Evolutionary conservation across 1,284 basidiomycete species (phyloP).

Genomic region (Trichosporon coremiiforme): DNA sequence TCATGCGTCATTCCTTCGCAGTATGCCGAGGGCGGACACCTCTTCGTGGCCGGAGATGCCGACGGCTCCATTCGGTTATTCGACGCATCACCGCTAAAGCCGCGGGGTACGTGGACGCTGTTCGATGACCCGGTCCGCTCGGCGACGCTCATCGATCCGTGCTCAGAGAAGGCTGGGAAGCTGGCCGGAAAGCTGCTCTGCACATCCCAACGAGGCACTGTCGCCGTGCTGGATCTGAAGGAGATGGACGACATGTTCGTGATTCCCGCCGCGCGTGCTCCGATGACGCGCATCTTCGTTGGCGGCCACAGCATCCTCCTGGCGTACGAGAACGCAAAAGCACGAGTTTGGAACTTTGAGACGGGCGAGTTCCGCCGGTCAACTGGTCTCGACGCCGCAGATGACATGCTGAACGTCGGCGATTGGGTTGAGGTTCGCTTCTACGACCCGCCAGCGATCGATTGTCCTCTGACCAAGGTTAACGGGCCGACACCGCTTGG

Average conservation of each 20-base stretch:
- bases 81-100: constrained; percentile 34
- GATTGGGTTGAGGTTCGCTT: constrained; percentile 70
- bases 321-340: constrained; percentile 73
- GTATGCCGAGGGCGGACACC: constrained; percentile 22
- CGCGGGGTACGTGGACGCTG: constrained; percentile 43
- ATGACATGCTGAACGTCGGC: constrained; percentile 69
- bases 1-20: constrained; percentile 29
- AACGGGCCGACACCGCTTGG: constrained; percentile 22
- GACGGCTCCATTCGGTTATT: constrained; percentile 52
- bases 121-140: constrained; percentile 59
- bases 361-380: constrained; percentile 83
- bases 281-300: constrained; percentile 68
- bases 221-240: constrained; percentile 75
- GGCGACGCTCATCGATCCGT: constrained; percentile 34
- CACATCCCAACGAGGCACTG: constrained; percentile 75
- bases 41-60: constrained; percentile 50
- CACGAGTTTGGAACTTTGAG: constrained; percentile 84
- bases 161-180: constrained; percentile 58
- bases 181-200: constrained; percentile 73
- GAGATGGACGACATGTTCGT: constrained; percentile 76
- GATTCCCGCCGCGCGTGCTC: constrained; percentile 72
- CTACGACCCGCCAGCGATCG: constrained; percentile 17
- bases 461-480: constrained; percentile 25
- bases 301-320: constrained; percentile 73
- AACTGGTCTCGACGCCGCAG: constrained; percentile 72